Percentiles rank a stretch among this genome's conserved stretches.
phyloP scores from a whole-genome alignment of 2,329 filamentous ascomycete genomes.

The Stagonosporopsis rhizophila region DNA sequence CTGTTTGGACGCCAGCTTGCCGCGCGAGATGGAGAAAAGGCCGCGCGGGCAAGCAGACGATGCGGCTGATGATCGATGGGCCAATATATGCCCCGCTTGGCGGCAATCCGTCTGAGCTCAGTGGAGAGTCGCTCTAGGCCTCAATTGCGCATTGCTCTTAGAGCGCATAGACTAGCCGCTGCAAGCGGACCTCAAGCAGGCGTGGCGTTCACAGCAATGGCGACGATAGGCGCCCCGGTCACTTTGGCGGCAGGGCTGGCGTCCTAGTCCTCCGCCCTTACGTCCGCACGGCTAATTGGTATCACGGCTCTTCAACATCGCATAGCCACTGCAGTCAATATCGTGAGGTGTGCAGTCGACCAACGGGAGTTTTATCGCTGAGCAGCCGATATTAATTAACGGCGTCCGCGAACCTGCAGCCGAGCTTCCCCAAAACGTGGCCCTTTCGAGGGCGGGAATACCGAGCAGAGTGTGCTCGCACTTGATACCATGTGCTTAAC shows the following conservation, averaged over 20 bases:
- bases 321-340: slow-evolving; percentile 21
- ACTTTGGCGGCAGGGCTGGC: slow-evolving; percentile 42
- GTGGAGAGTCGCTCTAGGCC: slow-evolving; percentile 43
- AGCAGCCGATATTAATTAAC: slow-evolving; percentile 12
- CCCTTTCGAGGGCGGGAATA: slow-evolving; percentile 15
- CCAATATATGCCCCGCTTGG: slow-evolving; percentile 49
- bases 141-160: slow-evolving; percentile 41
- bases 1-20: slow-evolving; percentile 28
- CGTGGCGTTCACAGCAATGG: slow-evolving; percentile 39
- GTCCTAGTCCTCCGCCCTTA: slow-evolving; percentile 29
- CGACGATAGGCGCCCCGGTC: slow-evolving; percentile 39
- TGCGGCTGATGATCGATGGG: slow-evolving; percentile 50
- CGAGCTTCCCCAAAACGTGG: slow-evolving; percentile 21
- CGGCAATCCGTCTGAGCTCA: slow-evolving; percentile 49
- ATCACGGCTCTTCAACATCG: slow-evolving; percentile 33
- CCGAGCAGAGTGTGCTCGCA: slow-evolving; percentile 11
- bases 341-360: slow-evolving; percentile 5
- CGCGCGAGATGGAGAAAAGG: slow-evolving; percentile 26
- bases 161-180: slow-evolving; percentile 46
- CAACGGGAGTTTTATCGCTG: slow-evolving; percentile 3
- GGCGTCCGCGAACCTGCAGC: slow-evolving; percentile 14
- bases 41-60: slow-evolving; percentile 33
- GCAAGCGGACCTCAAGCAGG: slow-evolving; percentile 43
- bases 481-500: slow-evolving; percentile 29
- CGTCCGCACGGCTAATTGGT: slow-evolving; percentile 46